phyloP scores from a whole-genome alignment of 805 yeast species.

The Pichia gijzeniarum region DNA sequence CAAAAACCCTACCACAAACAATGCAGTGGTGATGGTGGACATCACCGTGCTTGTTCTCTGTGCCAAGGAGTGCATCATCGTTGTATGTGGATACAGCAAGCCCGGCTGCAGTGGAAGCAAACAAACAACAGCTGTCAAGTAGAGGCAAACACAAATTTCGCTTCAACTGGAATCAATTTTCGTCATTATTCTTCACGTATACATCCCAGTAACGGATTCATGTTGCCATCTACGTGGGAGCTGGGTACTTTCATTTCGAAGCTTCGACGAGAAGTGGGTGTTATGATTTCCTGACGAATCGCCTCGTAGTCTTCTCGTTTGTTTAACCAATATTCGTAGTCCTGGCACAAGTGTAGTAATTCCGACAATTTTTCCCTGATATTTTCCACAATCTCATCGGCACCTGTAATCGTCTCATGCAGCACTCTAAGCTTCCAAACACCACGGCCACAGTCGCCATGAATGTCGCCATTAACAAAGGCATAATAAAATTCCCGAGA shows the following conservation, averaged over 20 bases:
- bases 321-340: background rate
- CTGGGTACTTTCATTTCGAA: background rate
- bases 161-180: no score
- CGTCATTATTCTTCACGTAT: no score
- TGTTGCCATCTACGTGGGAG: no score
- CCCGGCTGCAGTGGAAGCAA: no score
- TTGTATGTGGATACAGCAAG: background rate
- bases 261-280: slow-evolving; percentile 2
- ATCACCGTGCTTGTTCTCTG: slow-evolving; percentile 7
- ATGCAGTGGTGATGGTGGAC: slow-evolving; percentile 40
- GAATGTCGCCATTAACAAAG: slow-evolving; percentile 1
- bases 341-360: background rate
- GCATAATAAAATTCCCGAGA: slow-evolving; percentile 2
- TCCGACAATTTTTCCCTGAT: background rate
- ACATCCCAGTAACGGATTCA: no score
- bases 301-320: slow-evolving; percentile 1
- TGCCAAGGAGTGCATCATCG: slow-evolving; percentile 8
- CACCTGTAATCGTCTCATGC: background rate
- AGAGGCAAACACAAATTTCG: no score
- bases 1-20: slow-evolving; percentile 39
- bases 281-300: slow-evolving; percentile 1
- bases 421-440: slow-evolving; percentile 1
- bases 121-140: no score
- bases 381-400: background rate
- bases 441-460: background rate